These are phyloP conservation scores for Oryza brachyantha DNA, from an alignment of 176 grass and related monocot species.

Conservation along the genomic window DNA sequence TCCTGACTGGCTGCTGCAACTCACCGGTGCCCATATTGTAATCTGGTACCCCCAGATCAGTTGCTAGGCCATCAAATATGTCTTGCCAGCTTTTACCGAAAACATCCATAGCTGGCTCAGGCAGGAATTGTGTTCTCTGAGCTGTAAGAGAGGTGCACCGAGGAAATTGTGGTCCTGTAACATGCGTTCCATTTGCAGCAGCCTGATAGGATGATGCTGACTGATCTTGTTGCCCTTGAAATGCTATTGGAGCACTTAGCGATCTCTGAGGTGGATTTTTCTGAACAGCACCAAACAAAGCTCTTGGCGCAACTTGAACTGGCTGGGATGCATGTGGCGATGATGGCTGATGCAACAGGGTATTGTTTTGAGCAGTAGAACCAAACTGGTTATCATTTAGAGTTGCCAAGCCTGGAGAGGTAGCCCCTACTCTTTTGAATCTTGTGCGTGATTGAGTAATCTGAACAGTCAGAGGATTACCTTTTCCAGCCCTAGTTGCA, in stretches of 20 bases:
- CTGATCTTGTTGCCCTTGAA: conserved; percentile 36
- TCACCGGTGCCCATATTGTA: conserved; percentile 1
- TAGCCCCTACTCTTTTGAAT: conserved; percentile 48
- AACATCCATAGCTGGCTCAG: conserved; percentile 43
- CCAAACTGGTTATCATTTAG: conserved; percentile 30
- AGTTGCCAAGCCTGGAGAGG: conserved; percentile 21
- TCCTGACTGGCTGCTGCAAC: conserved; percentile 20
- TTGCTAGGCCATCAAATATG: conserved; percentile 70
- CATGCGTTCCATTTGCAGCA: conserved; percentile 24
- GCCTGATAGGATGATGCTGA: conserved; percentile 6
- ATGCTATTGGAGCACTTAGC: conserved; percentile 38
- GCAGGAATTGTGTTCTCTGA: conserved; percentile 30
- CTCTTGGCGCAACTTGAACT: conserved; percentile 25
- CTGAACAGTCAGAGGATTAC: conserved; percentile 21
- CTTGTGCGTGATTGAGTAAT: conserved; percentile 34
- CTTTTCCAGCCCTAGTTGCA: conserved; percentile 20
- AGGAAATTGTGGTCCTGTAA: conserved; percentile 14
- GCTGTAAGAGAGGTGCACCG: conserved; percentile 24
- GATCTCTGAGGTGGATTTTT: conserved; percentile 49
- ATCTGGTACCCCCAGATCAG: conserved; percentile 55
- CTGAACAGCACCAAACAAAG: conserved; percentile 26
- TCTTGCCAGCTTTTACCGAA: conserved; percentile 74
- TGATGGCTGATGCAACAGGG: conserved; percentile 30
- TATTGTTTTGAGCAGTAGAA: conserved; percentile 28
- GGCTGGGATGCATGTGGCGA: conserved; percentile 28